These are phyloP conservation scores for Neonectria punicea DNA, from an alignment of 2,329 filamentous ascomycete genomes.

Conservation along the genomic window DNA sequence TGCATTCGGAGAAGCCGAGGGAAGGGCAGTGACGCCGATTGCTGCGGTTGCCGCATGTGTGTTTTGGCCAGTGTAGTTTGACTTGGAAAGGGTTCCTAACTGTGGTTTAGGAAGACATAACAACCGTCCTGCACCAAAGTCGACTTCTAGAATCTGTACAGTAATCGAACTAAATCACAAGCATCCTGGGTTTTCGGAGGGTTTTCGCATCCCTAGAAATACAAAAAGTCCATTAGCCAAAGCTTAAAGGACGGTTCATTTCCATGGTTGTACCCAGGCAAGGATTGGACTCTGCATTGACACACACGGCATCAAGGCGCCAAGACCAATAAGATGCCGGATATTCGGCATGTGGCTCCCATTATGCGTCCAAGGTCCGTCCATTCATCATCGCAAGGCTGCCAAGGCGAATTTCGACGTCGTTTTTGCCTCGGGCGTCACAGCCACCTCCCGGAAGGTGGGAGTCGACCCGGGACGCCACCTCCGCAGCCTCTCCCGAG, in stretches of 20 bases:
- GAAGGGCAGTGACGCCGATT: neutral
- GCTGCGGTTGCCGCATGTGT: neutral
- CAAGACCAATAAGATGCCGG: slow-evolving; percentile 8
- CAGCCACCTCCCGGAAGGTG: slow-evolving; percentile 12
- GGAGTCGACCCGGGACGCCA: slow-evolving; percentile 12
- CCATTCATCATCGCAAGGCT: neutral
- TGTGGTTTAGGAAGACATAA: no score
- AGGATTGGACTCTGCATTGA: neutral
- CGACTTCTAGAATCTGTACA: neutral
- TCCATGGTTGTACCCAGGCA: neutral
- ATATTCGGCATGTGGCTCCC: neutral
- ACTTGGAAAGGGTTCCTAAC: neutral
- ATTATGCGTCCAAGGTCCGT: slow-evolving; percentile 6
- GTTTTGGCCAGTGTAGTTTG: neutral
- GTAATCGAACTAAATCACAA: neutral
- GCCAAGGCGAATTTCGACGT: neutral
- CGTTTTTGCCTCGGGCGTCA: neutral
- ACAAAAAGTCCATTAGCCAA: neutral
- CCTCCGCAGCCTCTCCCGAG: neutral
- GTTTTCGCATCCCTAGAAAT: neutral
- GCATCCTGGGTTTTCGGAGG: neutral
- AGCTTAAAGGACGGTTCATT: neutral
- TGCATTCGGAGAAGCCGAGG: neutral
- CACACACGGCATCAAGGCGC: neutral
- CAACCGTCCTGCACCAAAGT: neutral